Conservation (phyloP, 1,284 basidiomycete genomes). For the Porphyrellus sp. region DNA sequence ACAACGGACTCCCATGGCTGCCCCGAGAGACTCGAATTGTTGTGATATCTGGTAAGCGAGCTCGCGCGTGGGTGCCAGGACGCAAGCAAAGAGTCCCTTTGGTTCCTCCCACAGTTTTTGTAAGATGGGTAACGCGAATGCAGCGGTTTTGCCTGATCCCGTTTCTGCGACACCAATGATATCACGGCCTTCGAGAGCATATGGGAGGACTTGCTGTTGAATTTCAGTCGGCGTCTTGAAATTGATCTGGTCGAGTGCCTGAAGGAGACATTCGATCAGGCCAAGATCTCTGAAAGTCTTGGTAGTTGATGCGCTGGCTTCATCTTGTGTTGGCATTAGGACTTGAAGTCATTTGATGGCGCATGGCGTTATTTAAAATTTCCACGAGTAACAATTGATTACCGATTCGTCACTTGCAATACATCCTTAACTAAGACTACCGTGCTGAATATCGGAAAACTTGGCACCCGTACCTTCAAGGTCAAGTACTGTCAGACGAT, state of each 20-base stretch:
- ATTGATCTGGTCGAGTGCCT: constrained; percentile 79
- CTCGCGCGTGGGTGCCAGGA: constrained; percentile 95
- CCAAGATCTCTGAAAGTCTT: constrained; percentile 73
- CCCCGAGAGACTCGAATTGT: constrained; percentile 91
- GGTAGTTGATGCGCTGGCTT: constrained; percentile 55
- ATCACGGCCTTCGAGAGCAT: constrained; percentile 87
- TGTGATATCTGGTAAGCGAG: constrained; percentile 98
- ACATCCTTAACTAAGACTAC: background rate
- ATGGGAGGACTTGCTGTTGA: constrained; percentile 86
- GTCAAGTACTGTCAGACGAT: constrained; percentile 2
- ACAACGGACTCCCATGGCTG: constrained; percentile 90
- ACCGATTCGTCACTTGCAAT: too few relatives aligned
- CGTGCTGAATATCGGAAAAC: background rate
- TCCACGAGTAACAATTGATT: constrained; percentile 14
- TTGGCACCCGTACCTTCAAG: background rate
- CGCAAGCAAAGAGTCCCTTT: constrained; percentile 88
- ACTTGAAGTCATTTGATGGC: background rate
- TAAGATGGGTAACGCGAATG: constrained; percentile 93
- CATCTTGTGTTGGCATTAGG: constrained; percentile 53
- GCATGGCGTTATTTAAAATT: constrained; percentile 15
- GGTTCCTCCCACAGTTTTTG: constrained; percentile 98
- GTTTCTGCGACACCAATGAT: constrained; percentile 98
- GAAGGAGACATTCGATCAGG: constrained; percentile 85
- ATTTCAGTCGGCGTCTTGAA: constrained; percentile 92
- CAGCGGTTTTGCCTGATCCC: constrained; percentile 97